These are phyloP conservation scores for Seiridium unicorne DNA, from an alignment of 2,329 filamentous ascomycete species.

Conservation along the genomic window DNA sequence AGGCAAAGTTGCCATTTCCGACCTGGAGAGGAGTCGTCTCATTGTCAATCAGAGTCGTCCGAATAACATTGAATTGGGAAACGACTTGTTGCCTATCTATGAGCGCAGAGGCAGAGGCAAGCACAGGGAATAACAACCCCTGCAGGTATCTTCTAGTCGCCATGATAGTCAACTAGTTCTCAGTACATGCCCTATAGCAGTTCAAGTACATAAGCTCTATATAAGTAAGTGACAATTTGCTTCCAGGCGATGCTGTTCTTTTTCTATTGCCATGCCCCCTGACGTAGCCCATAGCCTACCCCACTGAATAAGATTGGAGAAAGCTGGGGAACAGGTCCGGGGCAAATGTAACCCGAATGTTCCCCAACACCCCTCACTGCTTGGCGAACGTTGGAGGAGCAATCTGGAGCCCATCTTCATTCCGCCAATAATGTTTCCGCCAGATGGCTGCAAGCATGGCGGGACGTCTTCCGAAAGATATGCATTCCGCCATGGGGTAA, in stretches of 20 bases:
- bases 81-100: conserved; percentile 18
- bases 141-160: neutral
- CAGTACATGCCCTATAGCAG: neutral
- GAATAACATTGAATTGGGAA: conserved; percentile 20
- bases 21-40: conserved; percentile 25
- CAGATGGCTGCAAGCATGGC: neutral
- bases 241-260: neutral
- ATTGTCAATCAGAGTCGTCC: conserved; percentile 21
- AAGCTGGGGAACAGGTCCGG: neutral
- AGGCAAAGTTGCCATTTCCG: conserved; percentile 28
- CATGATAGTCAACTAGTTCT: neutral
- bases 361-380: neutral
- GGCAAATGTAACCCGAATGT: conserved; percentile 4
- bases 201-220: neutral
- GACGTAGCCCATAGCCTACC: too few relatives aligned
- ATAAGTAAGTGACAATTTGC: too few relatives aligned
- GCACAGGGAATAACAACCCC: neutral
- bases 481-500: too few relatives aligned
- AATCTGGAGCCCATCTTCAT: neutral
- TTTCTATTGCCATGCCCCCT: neutral
- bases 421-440: conserved; percentile 2
- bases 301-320: neutral
- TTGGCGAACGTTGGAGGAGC: neutral
- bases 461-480: too few relatives aligned
- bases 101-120: neutral